Evolutionary conservation across 345 rosid genomes (phyloP).

Genomic region (Anastatica hierochuntica): DNA sequence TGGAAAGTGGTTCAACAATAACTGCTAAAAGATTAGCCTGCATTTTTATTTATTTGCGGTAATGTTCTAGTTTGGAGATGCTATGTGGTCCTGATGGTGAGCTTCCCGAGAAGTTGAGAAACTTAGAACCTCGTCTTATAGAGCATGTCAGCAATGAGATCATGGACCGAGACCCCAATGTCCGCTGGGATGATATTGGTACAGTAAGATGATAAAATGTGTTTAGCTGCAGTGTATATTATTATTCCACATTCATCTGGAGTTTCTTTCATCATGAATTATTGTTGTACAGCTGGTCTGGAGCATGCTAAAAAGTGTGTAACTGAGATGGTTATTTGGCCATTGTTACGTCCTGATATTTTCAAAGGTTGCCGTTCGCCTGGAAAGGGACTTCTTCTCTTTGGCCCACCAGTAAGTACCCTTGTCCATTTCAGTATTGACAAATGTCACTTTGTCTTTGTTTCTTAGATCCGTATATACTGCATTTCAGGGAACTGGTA

Average conservation of each 20-base stretch:
- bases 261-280: slow-evolving; percentile 20
- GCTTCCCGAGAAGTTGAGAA: slow-evolving; percentile 89
- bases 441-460: not conserved
- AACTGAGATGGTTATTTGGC: slow-evolving; percentile 99
- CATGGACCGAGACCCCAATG: slow-evolving; percentile 94
- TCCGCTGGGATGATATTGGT: slow-evolving; percentile 98
- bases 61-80: slow-evolving; percentile 63
- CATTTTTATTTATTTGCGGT: not conserved
- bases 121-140: slow-evolving; percentile 91
- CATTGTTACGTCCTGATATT: slow-evolving; percentile 88
- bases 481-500: slow-evolving; percentile 76
- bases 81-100: slow-evolving; percentile 97
- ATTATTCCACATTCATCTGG: slow-evolving; percentile 6
- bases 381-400: slow-evolving; percentile 97
- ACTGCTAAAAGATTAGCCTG: no score
- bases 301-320: slow-evolving; percentile 99
- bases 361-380: slow-evolving; percentile 97
- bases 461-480: slow-evolving; percentile 9
- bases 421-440: slow-evolving; percentile 8
- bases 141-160: slow-evolving; percentile 97
- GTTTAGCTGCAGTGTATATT: not conserved
- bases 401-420: slow-evolving; percentile 85
- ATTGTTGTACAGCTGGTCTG: slow-evolving; percentile 65
- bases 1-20: not conserved
- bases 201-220: slow-evolving; percentile 20